Evolutionary conservation across 257 asterid genomes (phyloP).

Genomic region (Nicotiana obtusifolia): DNA sequence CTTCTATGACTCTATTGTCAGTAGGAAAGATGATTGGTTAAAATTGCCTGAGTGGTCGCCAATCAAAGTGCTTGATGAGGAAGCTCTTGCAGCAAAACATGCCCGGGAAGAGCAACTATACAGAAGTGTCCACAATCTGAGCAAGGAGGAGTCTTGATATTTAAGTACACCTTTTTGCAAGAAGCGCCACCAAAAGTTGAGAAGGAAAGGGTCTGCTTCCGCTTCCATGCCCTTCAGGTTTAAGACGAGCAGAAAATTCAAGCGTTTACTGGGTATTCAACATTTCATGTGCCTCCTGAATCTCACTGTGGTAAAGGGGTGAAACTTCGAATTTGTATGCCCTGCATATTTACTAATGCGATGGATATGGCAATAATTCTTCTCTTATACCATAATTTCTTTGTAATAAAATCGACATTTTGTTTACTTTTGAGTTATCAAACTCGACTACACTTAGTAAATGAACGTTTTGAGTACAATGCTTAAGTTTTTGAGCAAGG

Average conservation of each 20-base stretch:
- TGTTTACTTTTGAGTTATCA: not conserved
- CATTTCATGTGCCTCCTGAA: not conserved
- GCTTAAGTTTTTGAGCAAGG: not conserved
- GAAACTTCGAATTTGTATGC: not conserved
- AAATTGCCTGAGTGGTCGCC: slow-evolving; percentile 90
- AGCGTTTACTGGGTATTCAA: not conserved
- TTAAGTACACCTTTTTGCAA: not conserved
- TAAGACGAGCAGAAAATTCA: not conserved
- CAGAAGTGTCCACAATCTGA: slow-evolving; percentile 42
- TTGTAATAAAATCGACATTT: not conserved
- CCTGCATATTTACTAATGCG: not conserved
- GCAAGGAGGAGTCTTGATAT: slow-evolving; percentile 54
- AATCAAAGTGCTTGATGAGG: slow-evolving; percentile 67
- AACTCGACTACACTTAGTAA: not conserved
- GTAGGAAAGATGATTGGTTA: slow-evolving; percentile 42
- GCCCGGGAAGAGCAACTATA: slow-evolving; percentile 55
- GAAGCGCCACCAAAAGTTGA: not conserved
- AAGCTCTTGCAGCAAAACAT: slow-evolving; percentile 77
- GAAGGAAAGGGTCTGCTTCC: not conserved
- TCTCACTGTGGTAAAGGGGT: not conserved
- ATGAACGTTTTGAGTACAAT: not conserved
- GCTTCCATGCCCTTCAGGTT: not conserved
- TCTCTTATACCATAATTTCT: not conserved
- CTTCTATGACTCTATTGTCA: slow-evolving; percentile 18
- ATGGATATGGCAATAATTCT: not conserved